These are phyloP conservation scores for Volvox africanus DNA, from an alignment of 139 green algal genomes.

Conservation along the genomic window DNA sequence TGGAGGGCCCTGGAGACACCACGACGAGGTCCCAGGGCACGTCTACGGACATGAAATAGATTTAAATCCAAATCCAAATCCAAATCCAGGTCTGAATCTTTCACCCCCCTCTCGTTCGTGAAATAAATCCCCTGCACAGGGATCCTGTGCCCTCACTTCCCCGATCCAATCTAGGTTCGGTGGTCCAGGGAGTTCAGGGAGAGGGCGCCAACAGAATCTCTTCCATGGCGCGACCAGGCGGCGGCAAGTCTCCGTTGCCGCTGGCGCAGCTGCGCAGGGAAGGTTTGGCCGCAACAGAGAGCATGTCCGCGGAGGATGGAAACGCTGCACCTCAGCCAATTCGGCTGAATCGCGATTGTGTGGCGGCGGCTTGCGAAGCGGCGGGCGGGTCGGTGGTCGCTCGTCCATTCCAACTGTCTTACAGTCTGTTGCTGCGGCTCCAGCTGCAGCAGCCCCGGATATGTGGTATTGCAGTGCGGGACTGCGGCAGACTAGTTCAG, in stretches of 20 bases:
- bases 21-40: too few relatives aligned
- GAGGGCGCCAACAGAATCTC: background rate
- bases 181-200: background rate
- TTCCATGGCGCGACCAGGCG: background rate
- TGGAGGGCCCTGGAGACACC: too few relatives aligned
- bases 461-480: background rate
- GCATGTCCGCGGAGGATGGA: background rate
- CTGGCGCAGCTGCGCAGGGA: background rate
- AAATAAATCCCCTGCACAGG: background rate
- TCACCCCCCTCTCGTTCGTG: background rate
- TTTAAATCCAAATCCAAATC: too few relatives aligned
- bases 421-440: constrained; percentile 24
- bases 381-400: constrained; percentile 9
- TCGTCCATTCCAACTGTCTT: constrained; percentile 16
- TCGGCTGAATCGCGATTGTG: background rate
- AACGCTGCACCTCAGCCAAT: background rate
- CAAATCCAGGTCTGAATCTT: background rate
- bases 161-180: background rate
- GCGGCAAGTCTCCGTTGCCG: background rate
- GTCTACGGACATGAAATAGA: too few relatives aligned
- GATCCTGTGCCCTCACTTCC: background rate
- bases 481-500: constrained; percentile 4
- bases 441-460: background rate
- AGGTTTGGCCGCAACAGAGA: background rate
- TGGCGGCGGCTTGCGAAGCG: background rate